A percentile compares a stretch with the other conserved stretches of the same genome.
Evolutionary conservation across 176 grass and related monocot genomes (phyloP).

Genomic region (Dactylis glomerata): DNA sequence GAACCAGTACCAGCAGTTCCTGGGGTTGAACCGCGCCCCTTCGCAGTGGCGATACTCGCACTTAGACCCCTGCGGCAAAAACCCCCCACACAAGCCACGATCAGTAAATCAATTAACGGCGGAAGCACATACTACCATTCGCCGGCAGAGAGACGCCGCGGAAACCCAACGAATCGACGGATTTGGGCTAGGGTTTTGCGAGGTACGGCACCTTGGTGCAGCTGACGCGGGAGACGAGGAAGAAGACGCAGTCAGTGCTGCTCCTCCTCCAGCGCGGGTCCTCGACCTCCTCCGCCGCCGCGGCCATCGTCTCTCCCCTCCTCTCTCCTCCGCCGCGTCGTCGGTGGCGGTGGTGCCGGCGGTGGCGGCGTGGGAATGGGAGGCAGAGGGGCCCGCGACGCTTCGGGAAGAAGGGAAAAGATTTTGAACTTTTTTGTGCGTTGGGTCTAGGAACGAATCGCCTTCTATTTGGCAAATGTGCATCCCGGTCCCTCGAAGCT

Average conservation of each 20-base stretch:
- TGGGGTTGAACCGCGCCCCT: constrained; percentile 40
- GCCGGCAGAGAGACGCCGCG: neutral
- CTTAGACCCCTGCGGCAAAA: constrained; percentile 34
- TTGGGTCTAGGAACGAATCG: neutral
- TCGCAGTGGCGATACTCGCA: constrained; percentile 52
- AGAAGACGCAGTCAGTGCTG: constrained; percentile 32
- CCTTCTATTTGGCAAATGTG: neutral
- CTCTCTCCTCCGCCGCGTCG: neutral
- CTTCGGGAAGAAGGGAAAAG: neutral
- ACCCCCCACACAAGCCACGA: neutral
- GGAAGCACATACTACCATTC: neutral
- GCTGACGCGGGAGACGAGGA: constrained; percentile 34
- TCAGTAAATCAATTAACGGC: neutral
- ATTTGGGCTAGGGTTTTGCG: constrained; percentile 28
- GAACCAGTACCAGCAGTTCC: constrained; percentile 51
- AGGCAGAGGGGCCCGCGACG: neutral
- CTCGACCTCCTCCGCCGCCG: neutral
- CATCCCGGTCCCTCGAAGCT: neutral
- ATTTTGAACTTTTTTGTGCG: constrained; percentile 22
- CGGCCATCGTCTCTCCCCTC: neutral
- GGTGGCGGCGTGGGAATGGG: constrained; percentile 16
- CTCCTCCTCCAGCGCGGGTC: constrained; percentile 20
- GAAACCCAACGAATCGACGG: neutral
- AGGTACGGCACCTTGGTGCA: constrained; percentile 30
- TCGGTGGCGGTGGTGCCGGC: neutral